Conservation (phyloP, 2,329 filamentous ascomycete genomes). For the Epichloe uncinata region DNA sequence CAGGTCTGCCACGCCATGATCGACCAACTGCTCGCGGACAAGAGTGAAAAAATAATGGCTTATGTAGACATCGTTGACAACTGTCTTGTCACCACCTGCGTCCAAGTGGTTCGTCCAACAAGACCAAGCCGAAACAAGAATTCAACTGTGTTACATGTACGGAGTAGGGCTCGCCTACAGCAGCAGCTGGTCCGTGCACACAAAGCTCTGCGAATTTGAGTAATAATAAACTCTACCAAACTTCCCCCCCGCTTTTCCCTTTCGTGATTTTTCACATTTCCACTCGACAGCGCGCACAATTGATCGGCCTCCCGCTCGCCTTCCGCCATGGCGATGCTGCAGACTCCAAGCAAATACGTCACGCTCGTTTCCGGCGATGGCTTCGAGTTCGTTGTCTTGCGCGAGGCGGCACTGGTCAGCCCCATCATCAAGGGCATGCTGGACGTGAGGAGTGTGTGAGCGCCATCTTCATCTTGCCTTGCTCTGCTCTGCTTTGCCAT, state of each 20-base stretch:
- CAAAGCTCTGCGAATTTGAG: background rate
- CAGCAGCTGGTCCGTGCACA: background rate
- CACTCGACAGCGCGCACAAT: background rate
- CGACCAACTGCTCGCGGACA: too few species aligned
- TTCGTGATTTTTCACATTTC: background rate
- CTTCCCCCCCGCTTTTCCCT: background rate
- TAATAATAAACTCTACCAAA: background rate
- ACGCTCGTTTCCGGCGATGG: conserved; percentile 65
- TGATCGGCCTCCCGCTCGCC: background rate
- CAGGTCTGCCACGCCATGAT: too few species aligned
- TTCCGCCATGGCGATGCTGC: conserved; percentile 11
- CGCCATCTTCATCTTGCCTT: background rate
- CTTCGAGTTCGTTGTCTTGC: conserved; percentile 63
- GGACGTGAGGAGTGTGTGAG: conserved; percentile 46
- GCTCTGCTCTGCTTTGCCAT: background rate
- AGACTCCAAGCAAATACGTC: conserved; percentile 48
- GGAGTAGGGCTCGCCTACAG: background rate
- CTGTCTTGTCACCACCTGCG: too few species aligned
- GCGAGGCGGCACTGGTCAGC: conserved; percentile 56
- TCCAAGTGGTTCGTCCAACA: too few species aligned
- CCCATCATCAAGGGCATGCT: conserved; percentile 64
- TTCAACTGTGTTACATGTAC: too few species aligned
- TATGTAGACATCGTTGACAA: too few species aligned
- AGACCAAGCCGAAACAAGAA: too few species aligned
- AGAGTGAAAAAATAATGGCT: too few species aligned